phyloP scores from a whole-genome alignment of 371 early-diverging fungal genomes.

The Lichtheimia ornata region DNA sequence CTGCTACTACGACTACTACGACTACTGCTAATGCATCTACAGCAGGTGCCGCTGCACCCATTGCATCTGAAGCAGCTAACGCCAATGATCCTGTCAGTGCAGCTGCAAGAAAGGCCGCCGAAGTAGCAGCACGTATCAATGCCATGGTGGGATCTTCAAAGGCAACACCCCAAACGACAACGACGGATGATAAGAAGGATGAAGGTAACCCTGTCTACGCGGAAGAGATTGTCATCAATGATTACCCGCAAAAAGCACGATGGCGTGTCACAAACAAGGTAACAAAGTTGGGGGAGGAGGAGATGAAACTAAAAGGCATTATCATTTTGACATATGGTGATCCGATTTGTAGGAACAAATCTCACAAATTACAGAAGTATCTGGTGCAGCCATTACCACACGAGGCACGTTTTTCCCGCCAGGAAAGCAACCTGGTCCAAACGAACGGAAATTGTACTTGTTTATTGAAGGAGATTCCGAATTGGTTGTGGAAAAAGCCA shows the following conservation, averaged over 20 bases:
- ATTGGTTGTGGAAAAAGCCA: constrained; percentile 88
- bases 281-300: constrained; percentile 13
- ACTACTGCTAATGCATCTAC: constrained; percentile 39
- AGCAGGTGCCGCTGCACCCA: constrained; percentile 34
- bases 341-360: constrained; percentile 76
- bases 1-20: constrained; percentile 21
- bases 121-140: constrained; percentile 49
- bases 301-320: neutral
- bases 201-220: constrained; percentile 55
- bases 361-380: constrained; percentile 84
- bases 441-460: constrained; percentile 91
- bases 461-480: constrained; percentile 94
- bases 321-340: constrained; percentile 4
- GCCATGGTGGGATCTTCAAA: constrained; percentile 35
- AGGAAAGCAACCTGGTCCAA: constrained; percentile 74
- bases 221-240: constrained; percentile 95
- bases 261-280: constrained; percentile 95
- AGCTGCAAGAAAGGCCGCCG: constrained; percentile 49
- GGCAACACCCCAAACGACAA: constrained; percentile 35
- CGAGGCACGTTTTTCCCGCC: constrained; percentile 87
- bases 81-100: constrained; percentile 37
- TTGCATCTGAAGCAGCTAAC: constrained; percentile 43
- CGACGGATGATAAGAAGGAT: constrained; percentile 26
- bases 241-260: constrained; percentile 95
- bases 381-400: constrained; percentile 94